A percentile compares a stretch with the other conserved stretches of the same genome.
phyloP scores from a whole-genome alignment of 495 filamentous ascomycete genomes.

The Patellaria atrata region DNA sequence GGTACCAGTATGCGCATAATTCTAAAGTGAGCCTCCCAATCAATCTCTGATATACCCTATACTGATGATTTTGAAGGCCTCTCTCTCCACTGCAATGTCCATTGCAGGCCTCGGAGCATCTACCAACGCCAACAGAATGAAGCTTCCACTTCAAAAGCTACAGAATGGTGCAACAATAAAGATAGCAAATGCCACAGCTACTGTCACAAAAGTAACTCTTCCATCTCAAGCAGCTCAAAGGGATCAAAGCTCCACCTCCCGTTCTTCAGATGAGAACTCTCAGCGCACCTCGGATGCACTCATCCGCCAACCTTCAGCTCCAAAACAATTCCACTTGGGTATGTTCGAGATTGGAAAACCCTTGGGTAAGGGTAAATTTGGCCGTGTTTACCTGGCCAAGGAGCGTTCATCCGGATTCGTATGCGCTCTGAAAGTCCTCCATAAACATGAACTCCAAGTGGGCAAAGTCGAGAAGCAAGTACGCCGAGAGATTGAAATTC shows the following conservation, averaged over 20 bases:
- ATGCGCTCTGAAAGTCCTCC: conserved; percentile 90
- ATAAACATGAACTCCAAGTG: conserved; percentile 85
- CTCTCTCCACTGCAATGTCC: conserved; percentile 23
- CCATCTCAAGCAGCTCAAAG: conserved; percentile 52
- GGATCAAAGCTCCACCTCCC: conserved; percentile 17
- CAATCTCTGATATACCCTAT: conserved; percentile 4
- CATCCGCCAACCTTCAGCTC: conserved; percentile 42
- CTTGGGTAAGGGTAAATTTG: conserved; percentile 94
- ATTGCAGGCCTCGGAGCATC: conserved; percentile 23
- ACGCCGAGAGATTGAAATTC: conserved; percentile 93
- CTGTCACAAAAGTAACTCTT: conserved; percentile 45
- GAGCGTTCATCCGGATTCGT: conserved; percentile 83
- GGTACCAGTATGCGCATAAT: conserved; percentile 22
- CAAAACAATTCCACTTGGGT: conserved; percentile 78
- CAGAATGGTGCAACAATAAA: conserved; percentile 20
- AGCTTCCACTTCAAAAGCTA: conserved; percentile 30
- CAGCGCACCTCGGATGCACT: conserved; percentile 30
- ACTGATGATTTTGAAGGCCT: conserved; percentile 19
- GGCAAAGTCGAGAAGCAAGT: conserved; percentile 95
- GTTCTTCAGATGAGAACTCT: conserved; percentile 19
- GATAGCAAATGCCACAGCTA: conserved; percentile 26
- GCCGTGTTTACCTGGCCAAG: conserved; percentile 86
- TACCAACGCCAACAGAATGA: conserved; percentile 24
- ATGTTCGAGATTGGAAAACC: conserved; percentile 99
- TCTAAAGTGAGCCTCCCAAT: conserved; percentile 21